Evolutionary conservation across 2,329 filamentous ascomycete genomes (phyloP), one percentile per base, ranked within the genome.

Genomic region (Penicillium sp.): DNA sequence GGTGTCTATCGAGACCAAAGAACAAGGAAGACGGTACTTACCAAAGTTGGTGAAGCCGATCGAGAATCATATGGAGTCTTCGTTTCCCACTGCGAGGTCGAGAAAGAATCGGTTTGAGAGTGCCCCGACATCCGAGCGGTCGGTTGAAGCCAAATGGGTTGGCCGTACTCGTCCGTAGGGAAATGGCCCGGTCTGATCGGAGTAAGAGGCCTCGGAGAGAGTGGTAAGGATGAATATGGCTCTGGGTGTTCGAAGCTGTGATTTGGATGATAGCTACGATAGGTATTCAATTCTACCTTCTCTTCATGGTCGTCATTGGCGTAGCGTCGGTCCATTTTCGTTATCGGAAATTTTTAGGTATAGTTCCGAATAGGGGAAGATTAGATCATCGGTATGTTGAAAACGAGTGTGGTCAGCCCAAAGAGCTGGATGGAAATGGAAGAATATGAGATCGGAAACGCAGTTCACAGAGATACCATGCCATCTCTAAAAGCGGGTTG

Each of bases 21-120:
- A 44, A 14, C 11, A 35, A 3, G 33, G n/a, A 22, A 42, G 18
- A 22, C 10, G 12, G 9, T 40, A 59, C 62, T 40, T 61, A 69
- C 64, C 52, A 68, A 56, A 22, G 62, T 63, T 13, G 66, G 66
- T 6, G 67, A 65, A 4, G 60, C 51, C 8, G 61, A 62, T 25
- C 64, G 63, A 34, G 64, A 66, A 16, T 64, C 65, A 40, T 60
- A 63, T 7, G 41, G 41, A 12, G 47, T 49, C n/a, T 16, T 35
- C 3, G 41, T 3, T n/a, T 49, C 30, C 47, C 47, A 49, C 0
- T 65, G 64, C 2, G 61, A 60, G 25, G 64, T 53, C 33, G 55
- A n/a, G 41, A 53, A 56, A 3, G 56, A 57, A 22, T 62, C 60
- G 7, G 60, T 57, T 19, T 53, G 46, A 6, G 60, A 58, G 19